These are phyloP conservation scores for Dothideomycetes sp. DNA, from an alignment of 2,329 filamentous ascomycete species.

Conservation along the genomic window DNA sequence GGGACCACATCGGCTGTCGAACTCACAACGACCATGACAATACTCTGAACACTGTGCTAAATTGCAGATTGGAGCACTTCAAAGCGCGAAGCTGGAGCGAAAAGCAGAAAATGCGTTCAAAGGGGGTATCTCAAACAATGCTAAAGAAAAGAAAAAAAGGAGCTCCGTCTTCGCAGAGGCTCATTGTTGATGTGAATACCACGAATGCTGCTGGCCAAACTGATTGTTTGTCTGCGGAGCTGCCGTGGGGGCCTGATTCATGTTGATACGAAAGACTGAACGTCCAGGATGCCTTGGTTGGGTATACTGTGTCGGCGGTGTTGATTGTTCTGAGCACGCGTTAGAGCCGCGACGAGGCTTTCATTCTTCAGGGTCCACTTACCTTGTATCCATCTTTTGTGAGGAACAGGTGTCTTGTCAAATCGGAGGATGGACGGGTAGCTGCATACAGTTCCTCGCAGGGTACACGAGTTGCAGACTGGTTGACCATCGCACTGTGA, in stretches of 20 bases:
- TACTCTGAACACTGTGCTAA: too few species aligned
- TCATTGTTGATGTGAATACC: background rate
- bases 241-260: background rate
- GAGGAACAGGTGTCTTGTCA: constrained; percentile 10
- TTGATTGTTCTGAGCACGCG: too few species aligned
- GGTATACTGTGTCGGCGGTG: too few species aligned
- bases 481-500: constrained; percentile 13
- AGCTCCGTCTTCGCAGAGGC: background rate
- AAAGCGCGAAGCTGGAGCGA: background rate
- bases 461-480: constrained; percentile 7
- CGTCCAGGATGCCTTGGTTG: constrained; percentile 1
- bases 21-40: too few species aligned
- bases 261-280: constrained; percentile 9
- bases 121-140: constrained; percentile 10
- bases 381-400: constrained; percentile 11
- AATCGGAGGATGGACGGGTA: constrained; percentile 14
- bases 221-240: background rate
- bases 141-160: background rate
- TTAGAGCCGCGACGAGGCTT: too few species aligned
- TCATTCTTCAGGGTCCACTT: background rate
- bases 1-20: too few species aligned
- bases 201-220: constrained; percentile 2
- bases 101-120: background rate
- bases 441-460: constrained; percentile 10
- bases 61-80: too few species aligned